Evolutionary conservation across 2,329 filamentous ascomycete genomes (phyloP).

Genomic region (Leptoxyphium fumago): DNA sequence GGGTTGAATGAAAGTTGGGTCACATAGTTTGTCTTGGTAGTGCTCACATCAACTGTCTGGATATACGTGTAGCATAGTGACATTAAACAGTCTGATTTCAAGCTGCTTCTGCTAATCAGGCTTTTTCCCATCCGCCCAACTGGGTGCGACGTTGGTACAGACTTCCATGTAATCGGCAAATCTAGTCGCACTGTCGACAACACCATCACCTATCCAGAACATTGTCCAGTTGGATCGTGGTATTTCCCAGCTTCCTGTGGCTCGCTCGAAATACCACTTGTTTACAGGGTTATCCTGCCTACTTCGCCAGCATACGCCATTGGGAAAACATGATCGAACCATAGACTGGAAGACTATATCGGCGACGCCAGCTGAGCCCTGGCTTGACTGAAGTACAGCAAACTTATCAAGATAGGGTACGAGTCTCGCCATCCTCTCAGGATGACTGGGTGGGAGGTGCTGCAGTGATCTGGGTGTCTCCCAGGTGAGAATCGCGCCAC

Average conservation of each 20-base stretch:
- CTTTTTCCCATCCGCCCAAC: constrained; percentile 31
- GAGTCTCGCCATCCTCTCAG: constrained; percentile 39
- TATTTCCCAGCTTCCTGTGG: constrained; percentile 69
- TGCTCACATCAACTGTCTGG: no score
- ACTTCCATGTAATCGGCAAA: constrained; percentile 36
- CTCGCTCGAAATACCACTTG: constrained; percentile 97
- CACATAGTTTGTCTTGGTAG: no score
- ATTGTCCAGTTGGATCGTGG: constrained; percentile 81
- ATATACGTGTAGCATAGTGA: no score
- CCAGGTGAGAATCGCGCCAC: constrained; percentile 89
- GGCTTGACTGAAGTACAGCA: constrained; percentile 73
- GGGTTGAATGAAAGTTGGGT: no score
- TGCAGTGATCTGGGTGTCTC: constrained; percentile 44
- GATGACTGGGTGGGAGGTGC: constrained; percentile 9
- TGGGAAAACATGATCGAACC: constrained; percentile 75
- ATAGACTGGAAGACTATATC: constrained; percentile 95
- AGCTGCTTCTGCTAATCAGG: constrained; percentile 8
- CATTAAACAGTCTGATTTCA: no score
- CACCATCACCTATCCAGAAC: constrained; percentile 77
- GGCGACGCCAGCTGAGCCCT: constrained; percentile 73
- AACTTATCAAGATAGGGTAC: constrained; percentile 97
- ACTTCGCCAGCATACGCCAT: constrained; percentile 84
- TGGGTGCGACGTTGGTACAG: constrained; percentile 33
- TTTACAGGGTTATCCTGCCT: constrained; percentile 88
- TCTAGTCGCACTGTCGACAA: constrained; percentile 29